Percentiles rank a stretch among this genome's conserved stretches.
phyloP scores from a whole-genome alignment of 495 filamentous ascomycete species.

The Lophiotrema nucula region DNA sequence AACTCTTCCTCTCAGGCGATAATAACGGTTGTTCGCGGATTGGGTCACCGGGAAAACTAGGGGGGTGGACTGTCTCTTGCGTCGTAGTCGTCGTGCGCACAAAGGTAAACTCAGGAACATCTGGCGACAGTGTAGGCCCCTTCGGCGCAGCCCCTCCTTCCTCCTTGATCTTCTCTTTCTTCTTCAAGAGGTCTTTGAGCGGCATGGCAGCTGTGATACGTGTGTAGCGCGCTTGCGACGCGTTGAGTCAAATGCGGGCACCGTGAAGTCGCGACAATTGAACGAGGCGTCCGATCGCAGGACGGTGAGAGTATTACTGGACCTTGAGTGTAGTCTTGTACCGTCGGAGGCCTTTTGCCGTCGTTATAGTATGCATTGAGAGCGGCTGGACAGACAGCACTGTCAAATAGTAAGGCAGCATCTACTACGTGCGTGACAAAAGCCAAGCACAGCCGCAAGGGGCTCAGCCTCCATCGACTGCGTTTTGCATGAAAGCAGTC shows the following conservation, averaged over 20 bases:
- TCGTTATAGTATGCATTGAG: slow-evolving; percentile 14
- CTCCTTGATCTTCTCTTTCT: slow-evolving; percentile 59
- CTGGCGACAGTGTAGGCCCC: slow-evolving; percentile 25
- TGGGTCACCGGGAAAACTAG: slow-evolving; percentile 51
- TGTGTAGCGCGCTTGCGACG: neutral
- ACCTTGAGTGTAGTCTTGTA: slow-evolving; percentile 25
- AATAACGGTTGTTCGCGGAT: slow-evolving; percentile 23
- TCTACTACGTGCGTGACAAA: slow-evolving; percentile 6
- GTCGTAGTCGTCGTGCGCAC: slow-evolving; percentile 78
- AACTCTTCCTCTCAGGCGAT: slow-evolving; percentile 33
- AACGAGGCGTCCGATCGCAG: neutral
- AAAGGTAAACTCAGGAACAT: slow-evolving; percentile 74
- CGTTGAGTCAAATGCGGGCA: neutral
- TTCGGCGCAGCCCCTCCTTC: slow-evolving; percentile 27
- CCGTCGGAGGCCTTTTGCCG: slow-evolving; percentile 19
- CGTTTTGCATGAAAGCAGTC: too few species aligned
- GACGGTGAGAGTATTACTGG: slow-evolving; percentile 4
- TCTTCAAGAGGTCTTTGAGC: slow-evolving; percentile 70
- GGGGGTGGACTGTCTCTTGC: slow-evolving; percentile 71
- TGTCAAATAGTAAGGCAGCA: slow-evolving; percentile 28
- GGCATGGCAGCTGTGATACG: slow-evolving; percentile 54
- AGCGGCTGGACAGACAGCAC: neutral
- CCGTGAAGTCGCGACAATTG: neutral
- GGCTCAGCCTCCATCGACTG: slow-evolving; percentile 36
- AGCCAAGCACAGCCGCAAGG: slow-evolving; percentile 26